phyloP scores from a whole-genome alignment of 1,139 yeast species.

The Debaryomycetaceae sp. region DNA sequence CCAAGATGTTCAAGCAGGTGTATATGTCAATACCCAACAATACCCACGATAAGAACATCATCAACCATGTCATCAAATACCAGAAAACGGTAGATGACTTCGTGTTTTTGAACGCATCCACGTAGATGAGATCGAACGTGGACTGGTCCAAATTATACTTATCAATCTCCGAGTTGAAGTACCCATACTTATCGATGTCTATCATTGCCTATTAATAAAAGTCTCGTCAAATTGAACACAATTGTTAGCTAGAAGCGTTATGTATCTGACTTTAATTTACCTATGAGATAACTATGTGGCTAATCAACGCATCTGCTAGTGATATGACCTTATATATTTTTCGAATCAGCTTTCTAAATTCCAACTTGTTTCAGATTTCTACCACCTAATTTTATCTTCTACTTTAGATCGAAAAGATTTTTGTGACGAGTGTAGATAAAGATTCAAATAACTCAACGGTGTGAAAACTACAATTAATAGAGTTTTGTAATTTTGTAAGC shows the following conservation, averaged over 20 bases:
- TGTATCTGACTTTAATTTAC: background rate
- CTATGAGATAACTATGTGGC: no score
- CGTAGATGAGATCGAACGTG: conserved; percentile 41
- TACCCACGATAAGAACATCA: conserved; percentile 52
- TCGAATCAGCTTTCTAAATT: background rate
- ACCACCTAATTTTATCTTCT: background rate
- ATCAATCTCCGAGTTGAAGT: conserved; percentile 19
- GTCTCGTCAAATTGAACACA: background rate
- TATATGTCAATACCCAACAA: conserved; percentile 73
- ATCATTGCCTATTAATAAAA: background rate
- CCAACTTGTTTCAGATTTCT: background rate
- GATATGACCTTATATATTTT: background rate
- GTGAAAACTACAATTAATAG: no score
- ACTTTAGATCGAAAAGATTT: no score
- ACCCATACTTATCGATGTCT: background rate
- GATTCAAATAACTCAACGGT: no score
- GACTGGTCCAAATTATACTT: conserved; percentile 37
- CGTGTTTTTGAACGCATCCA: conserved; percentile 51
- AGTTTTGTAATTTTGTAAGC: no score
- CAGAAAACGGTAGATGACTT: conserved; percentile 50
- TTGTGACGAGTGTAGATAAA: no score
- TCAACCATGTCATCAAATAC: conserved; percentile 50
- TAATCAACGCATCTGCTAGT: background rate
- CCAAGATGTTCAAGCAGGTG: conserved; percentile 73
- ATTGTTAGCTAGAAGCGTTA: background rate